Evolutionary conservation across 768 basidiomycete genomes (phyloP), one percentile per base, ranked within the genome.

Genomic region (Neoboletus subvelutipes): DNA sequence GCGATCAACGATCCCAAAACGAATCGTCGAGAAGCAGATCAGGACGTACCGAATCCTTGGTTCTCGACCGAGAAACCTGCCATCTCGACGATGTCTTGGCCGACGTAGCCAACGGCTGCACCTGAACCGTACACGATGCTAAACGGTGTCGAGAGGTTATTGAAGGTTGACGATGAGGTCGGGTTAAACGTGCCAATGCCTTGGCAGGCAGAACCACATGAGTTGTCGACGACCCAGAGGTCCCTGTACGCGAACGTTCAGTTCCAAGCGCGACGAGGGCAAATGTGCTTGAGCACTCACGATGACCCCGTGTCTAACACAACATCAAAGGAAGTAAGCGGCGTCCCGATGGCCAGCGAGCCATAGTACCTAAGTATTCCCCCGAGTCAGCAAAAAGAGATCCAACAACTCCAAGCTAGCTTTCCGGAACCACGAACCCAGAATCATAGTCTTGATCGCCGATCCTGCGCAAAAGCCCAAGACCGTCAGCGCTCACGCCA

Each of bases 371-470:
- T 72, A 37, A n/a, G 31, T 2, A 9, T 50, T 4, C 0, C n/a
- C 18, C 12, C 12, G 29, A 7, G 52, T 65, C 41, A 61, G 48
- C 20, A 49, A 37, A 42, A 6, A 12, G 15, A 15, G n/a, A 20
- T 22, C 11, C 28, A 3, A 39, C 29, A n/a, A 28, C 0, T 11
- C 31, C 9, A 31, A 11, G 31, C 55, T 22, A 28, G 20, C 5
- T 15, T 8, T 28, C n/a, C 28, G 11, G 10, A 56, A 51, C 2
- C 28, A 64, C 77, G 49, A 63, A 84, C 85, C 80, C 83, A 13
- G 87, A 85, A 70, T 92, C 90, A 15, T 75, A 69, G 39, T 78
- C 77, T 70, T 90, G 86, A 64, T 88, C 84, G 18, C 80, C 77
- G 18, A 89, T 69, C 49, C 88, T 90, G 60, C 15, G 29, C 18